phyloP scores from a whole-genome alignment of 441 rosid genomes.

The Populus trichocarpa region DNA sequence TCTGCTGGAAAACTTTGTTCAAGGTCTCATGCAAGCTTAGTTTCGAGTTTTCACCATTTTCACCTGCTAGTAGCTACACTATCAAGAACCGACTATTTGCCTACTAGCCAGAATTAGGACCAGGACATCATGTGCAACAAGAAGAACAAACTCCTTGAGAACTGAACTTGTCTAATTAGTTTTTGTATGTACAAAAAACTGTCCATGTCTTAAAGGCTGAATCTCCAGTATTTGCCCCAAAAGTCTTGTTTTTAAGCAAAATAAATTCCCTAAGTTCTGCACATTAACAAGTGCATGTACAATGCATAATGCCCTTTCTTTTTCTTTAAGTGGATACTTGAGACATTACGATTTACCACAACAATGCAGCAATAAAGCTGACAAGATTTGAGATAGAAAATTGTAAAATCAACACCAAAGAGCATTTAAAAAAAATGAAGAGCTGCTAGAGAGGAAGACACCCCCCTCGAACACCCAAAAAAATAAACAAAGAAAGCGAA shows the following conservation, averaged over 20 bases:
- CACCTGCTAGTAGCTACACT: background rate
- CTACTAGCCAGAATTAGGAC: background rate
- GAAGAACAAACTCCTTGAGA: background rate
- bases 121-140: background rate
- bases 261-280: background rate
- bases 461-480: no score
- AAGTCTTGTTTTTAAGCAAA: background rate
- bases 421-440: no score
- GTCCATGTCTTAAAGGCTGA: background rate
- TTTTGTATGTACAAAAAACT: background rate
- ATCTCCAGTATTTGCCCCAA: background rate
- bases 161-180: background rate
- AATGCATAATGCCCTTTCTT: background rate
- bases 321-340: no score
- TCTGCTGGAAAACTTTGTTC: constrained; percentile 1
- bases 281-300: background rate
- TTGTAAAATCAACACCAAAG: no score
- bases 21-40: background rate
- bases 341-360: background rate
- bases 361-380: background rate
- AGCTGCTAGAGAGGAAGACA: no score
- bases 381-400: background rate
- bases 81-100: background rate
- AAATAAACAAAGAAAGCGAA: no score
- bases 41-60: background rate